A percentile compares a stretch with the other conserved stretches of the same genome.
phyloP scores from a whole-genome alignment of 2,329 filamentous ascomycete species.

The Keithomyces neogunnii region DNA sequence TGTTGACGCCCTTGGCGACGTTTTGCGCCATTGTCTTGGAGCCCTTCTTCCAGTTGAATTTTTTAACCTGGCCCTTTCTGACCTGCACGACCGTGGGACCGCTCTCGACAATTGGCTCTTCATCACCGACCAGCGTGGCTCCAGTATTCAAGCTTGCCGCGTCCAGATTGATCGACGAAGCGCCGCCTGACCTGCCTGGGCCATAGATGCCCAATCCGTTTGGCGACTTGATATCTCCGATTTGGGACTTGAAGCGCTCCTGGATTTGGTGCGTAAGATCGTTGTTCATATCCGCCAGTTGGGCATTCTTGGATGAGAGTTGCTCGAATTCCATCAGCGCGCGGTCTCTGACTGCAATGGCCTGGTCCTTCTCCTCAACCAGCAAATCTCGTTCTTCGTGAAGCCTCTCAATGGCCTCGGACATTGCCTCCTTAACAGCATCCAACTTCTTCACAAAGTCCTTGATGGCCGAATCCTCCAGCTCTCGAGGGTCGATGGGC shows the following conservation, averaged over 20 bases:
- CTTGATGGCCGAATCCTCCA: conserved; percentile 87
- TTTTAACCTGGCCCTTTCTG: conserved; percentile 86
- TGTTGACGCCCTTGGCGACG: conserved; percentile 88
- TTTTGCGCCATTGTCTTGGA: conserved; percentile 90
- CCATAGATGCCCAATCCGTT: conserved; percentile 52
- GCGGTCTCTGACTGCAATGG: conserved; percentile 81
- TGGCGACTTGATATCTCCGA: conserved; percentile 39
- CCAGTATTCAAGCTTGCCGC: conserved; percentile 45
- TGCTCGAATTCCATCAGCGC: conserved; percentile 94
- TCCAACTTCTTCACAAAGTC: conserved; percentile 74
- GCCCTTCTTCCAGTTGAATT: conserved; percentile 98
- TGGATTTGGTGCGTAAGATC: conserved; percentile 92
- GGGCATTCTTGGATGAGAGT: conserved; percentile 86
- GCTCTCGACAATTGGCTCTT: conserved; percentile 58
- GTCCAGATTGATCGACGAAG: conserved; percentile 43
- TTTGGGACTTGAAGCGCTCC: conserved; percentile 79
- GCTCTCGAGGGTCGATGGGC: conserved; percentile 68
- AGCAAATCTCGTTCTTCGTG: conserved; percentile 70
- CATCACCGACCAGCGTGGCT: conserved; percentile 53
- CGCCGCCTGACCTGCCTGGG: conserved; percentile 38
- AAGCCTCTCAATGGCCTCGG: conserved; percentile 48
- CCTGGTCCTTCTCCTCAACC: conserved; percentile 73
- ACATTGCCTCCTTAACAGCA: conserved; percentile 50
- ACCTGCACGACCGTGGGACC: conserved; percentile 95
- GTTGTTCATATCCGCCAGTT: conserved; percentile 91